These are phyloP conservation scores for Magnolia sinica DNA, from an alignment of 164 flowering plant genomes.

Conservation along the genomic window DNA sequence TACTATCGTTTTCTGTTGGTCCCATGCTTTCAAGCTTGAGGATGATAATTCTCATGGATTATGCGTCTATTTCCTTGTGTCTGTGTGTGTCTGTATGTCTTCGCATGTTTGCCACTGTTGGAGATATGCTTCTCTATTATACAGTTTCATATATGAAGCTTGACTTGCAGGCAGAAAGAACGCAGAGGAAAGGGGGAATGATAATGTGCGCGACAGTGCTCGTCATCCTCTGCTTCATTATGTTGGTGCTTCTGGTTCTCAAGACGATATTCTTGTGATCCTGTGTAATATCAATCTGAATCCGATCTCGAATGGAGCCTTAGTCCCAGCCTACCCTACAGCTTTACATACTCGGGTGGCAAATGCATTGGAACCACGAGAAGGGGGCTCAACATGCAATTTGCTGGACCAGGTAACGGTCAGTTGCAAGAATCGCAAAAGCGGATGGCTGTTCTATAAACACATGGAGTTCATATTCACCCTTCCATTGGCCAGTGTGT, in stretches of 20 bases:
- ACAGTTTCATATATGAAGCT: background rate
- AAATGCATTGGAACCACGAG: background rate
- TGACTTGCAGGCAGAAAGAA: constrained; percentile 79
- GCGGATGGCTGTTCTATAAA: constrained; percentile 3
- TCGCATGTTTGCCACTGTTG: background rate
- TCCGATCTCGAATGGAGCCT: background rate
- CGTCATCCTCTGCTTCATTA: constrained; percentile 79
- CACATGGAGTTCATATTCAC: background rate
- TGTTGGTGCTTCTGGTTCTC: constrained; percentile 78
- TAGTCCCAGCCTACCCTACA: background rate
- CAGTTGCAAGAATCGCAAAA: background rate
- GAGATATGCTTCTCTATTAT: background rate
- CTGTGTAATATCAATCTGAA: background rate
- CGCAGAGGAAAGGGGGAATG: constrained; percentile 87
- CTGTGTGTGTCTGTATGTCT: background rate
- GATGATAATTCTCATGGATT: background rate
- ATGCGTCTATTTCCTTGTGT: background rate
- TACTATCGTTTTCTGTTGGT: background rate
- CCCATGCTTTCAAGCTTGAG: background rate
- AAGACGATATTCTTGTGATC: constrained; percentile 67
- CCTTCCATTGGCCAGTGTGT: constrained; percentile 2
- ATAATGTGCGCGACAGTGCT: constrained; percentile 86
- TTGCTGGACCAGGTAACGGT: background rate
- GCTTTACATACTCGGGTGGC: background rate
- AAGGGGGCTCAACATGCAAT: background rate